Conservation (phyloP, 1,284 basidiomycete species). For the Irpex lacteus region DNA sequence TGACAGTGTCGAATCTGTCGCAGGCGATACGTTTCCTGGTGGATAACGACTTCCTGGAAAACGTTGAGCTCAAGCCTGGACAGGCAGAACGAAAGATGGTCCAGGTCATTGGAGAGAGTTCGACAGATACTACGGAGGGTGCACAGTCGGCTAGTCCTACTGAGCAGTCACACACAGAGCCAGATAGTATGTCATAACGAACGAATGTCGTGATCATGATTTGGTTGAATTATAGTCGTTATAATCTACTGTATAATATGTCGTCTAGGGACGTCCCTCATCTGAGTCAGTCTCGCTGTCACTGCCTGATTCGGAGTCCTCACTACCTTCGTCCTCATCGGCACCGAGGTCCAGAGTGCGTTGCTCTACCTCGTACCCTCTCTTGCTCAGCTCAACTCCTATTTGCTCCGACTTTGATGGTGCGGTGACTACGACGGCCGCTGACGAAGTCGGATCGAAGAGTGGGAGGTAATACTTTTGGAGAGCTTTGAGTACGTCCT, state of each 20-base stretch:
- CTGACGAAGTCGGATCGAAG: constrained; percentile 77
- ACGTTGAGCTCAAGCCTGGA: constrained; percentile 82
- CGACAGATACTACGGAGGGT: neutral
- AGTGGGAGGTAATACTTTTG: constrained; percentile 82
- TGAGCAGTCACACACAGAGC: neutral
- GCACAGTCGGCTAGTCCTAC: neutral
- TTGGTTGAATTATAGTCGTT: neutral
- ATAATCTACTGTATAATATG: constrained; percentile 15
- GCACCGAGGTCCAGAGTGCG: constrained; percentile 68
- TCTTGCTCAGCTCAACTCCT: constrained; percentile 54
- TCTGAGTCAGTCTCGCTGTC: constrained; percentile 29
- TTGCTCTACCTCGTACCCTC: constrained; percentile 81
- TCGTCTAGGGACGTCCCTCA: constrained; percentile 22
- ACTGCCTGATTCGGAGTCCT: constrained; percentile 19
- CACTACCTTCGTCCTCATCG: constrained; percentile 29
- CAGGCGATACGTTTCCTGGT: constrained; percentile 93
- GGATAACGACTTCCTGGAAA: constrained; percentile 85
- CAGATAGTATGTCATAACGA: neutral
- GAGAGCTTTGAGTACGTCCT: constrained; percentile 72
- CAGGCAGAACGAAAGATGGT: constrained; percentile 71
- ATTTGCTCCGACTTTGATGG: constrained; percentile 81
- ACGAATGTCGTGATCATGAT: neutral
- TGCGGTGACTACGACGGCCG: constrained; percentile 82
- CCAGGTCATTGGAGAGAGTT: constrained; percentile 42
- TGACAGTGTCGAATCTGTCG: constrained; percentile 89